Percentiles rank a stretch among this genome's conserved stretches.
Evolutionary conservation across 2,329 filamentous ascomycete species (phyloP).

Genomic region (Didymella exigua): DNA sequence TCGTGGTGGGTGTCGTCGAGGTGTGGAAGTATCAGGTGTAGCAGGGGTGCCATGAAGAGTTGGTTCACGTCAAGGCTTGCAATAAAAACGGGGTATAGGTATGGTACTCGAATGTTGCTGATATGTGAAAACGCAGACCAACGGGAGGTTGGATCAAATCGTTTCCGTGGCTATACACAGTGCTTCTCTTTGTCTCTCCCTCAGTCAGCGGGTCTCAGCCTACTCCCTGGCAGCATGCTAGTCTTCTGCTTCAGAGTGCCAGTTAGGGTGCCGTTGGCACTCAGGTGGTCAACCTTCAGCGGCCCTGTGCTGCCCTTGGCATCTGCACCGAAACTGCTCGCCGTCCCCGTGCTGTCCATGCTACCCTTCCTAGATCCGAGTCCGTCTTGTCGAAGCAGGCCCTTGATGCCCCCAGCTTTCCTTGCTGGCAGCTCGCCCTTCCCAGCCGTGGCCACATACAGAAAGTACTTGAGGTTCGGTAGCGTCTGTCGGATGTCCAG

Average conservation of each 20-base stretch:
- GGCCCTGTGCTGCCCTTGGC: constrained; percentile 25
- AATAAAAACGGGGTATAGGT: too few species aligned
- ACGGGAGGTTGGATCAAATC: neutral
- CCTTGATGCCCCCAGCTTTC: constrained; percentile 46
- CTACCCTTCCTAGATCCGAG: constrained; percentile 38
- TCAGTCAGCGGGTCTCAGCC: constrained; percentile 33
- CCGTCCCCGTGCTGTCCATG: constrained; percentile 40
- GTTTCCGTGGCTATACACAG: neutral
- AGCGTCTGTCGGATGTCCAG: constrained; percentile 91
- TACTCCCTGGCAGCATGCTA: constrained; percentile 29
- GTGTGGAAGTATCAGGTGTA: neutral
- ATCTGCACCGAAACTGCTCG: constrained; percentile 37
- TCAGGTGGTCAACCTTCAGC: constrained; percentile 11
- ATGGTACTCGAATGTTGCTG: neutral
- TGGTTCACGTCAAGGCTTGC: too few species aligned
- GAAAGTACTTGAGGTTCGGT: constrained; percentile 89
- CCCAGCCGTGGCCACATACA: constrained; percentile 87
- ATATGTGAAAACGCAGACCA: neutral
- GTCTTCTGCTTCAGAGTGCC: constrained; percentile 28
- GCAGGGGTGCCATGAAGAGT: too few species aligned
- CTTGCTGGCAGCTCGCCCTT: constrained; percentile 62
- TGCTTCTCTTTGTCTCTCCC: neutral
- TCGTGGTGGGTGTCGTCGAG: neutral
- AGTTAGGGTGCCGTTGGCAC: constrained; percentile 26
- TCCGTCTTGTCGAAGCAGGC: constrained; percentile 38